These are phyloP conservation scores for Corchorus capsularis DNA, from an alignment of 345 rosid species.

Conservation along the genomic window DNA sequence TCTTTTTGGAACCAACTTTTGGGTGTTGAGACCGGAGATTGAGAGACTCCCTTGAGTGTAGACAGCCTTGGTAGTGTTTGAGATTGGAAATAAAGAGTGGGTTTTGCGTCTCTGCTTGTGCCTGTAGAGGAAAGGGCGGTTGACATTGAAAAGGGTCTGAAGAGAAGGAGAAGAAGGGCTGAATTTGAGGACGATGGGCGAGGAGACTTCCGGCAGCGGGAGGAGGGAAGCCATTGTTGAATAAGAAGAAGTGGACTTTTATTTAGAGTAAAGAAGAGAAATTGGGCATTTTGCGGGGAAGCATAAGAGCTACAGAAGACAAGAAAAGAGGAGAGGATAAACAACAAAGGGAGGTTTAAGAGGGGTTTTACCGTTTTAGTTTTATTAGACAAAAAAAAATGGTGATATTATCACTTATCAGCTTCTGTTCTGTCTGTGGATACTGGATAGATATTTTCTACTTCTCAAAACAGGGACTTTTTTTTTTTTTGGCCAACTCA, in stretches of 20 bases:
- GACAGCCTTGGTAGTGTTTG: conserved; percentile 36
- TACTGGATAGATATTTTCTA: neutral
- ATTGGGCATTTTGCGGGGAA: conserved; percentile 13
- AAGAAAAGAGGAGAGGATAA: conserved; percentile 8
- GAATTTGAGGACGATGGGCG: conserved; percentile 42
- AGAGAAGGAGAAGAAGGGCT: conserved; percentile 36
- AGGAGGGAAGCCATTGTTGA: conserved; percentile 52
- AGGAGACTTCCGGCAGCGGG: conserved; percentile 34
- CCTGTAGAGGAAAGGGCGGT: conserved; percentile 25
- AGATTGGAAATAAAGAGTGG: conserved; percentile 27
- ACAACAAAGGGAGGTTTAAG: conserved; percentile 33
- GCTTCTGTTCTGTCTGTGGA: neutral
- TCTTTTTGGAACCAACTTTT: conserved; percentile 36
- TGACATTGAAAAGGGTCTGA: conserved; percentile 32
- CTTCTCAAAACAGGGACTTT: too few relatives aligned
- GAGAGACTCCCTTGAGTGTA: conserved; percentile 45
- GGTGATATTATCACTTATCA: neutral
- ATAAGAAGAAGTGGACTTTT: neutral
- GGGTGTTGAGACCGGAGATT: conserved; percentile 24
- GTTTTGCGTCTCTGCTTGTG: conserved; percentile 12
- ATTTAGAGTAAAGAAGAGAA: conserved; percentile 17
- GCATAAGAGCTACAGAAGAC: neutral
- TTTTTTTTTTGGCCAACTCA: too few relatives aligned
- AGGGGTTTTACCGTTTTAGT: conserved; percentile 29
- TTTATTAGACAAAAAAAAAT: conserved; percentile 5